Evolutionary conservation across 2,329 filamentous ascomycete species (phyloP).

Genomic region (Apiospora pterosperma): DNA sequence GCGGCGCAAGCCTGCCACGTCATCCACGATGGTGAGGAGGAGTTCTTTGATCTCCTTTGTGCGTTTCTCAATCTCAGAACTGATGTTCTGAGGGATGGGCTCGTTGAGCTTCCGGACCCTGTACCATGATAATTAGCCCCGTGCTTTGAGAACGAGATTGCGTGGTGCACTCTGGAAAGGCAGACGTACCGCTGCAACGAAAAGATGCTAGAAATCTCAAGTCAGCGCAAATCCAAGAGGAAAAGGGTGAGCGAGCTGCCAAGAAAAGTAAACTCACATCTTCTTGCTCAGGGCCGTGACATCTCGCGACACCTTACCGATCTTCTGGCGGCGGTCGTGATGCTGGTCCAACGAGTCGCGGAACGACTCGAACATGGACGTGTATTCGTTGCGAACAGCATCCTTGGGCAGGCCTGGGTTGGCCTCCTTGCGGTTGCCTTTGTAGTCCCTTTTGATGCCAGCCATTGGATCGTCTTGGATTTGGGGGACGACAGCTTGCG

Average conservation of each 20-base stretch:
- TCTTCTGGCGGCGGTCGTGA: slow-evolving; percentile 84
- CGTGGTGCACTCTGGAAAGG: background rate
- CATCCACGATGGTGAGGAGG: slow-evolving; percentile 64
- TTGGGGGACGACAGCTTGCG: slow-evolving; percentile 22
- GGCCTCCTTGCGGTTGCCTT: slow-evolving; percentile 44
- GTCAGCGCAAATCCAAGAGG: background rate
- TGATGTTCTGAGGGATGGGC: slow-evolving; percentile 64
- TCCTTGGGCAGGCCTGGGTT: slow-evolving; percentile 22
- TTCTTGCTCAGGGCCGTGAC: slow-evolving; percentile 96
- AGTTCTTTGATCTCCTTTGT: slow-evolving; percentile 68
- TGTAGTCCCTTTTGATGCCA: slow-evolving; percentile 51
- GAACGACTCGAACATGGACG: slow-evolving; percentile 81
- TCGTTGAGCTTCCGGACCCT: slow-evolving; percentile 63
- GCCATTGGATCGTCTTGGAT: slow-evolving; percentile 27
- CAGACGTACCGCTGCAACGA: slow-evolving; percentile 68
- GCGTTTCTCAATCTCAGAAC: slow-evolving; percentile 66
- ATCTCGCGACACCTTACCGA: slow-evolving; percentile 88
- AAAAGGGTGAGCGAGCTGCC: background rate
- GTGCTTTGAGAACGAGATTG: background rate
- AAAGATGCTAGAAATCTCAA: slow-evolving; percentile 63
- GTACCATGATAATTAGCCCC: background rate
- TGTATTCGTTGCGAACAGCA: slow-evolving; percentile 45
- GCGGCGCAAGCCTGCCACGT: slow-evolving; percentile 75
- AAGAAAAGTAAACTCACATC: slow-evolving; percentile 65
- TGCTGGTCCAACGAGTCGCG: slow-evolving; percentile 89